These are phyloP conservation scores for Phytophthora sojae DNA, from an alignment of 352 stramenopile species.

Conservation along the genomic window DNA sequence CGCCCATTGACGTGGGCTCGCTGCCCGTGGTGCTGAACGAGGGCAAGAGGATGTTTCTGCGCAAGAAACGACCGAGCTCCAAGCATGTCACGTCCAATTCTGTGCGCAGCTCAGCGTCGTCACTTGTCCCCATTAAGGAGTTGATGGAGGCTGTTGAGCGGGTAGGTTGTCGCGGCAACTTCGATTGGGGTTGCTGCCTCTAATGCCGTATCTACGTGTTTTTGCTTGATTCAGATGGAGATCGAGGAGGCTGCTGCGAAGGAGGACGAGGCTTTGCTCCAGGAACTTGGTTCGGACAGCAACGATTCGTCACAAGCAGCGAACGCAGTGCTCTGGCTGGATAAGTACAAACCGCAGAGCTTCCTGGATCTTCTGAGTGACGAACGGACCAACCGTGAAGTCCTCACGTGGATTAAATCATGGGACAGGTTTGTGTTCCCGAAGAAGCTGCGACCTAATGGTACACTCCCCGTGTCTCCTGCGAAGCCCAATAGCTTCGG, in stretches of 20 bases:
- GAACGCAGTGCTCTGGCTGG: slow-evolving; percentile 91
- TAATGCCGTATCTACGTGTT: slow-evolving; percentile 16
- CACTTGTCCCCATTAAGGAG: slow-evolving; percentile 59
- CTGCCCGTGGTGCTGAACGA: slow-evolving; percentile 62
- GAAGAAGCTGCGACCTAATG: slow-evolving; percentile 51
- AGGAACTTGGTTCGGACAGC: slow-evolving; percentile 8
- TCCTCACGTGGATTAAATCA: slow-evolving; percentile 94
- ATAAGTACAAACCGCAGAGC: slow-evolving; percentile 96
- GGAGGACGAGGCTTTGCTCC: slow-evolving; percentile 29
- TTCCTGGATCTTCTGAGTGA: slow-evolving; percentile 97
- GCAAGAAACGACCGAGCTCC: slow-evolving; percentile 59
- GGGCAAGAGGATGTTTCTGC: slow-evolving; percentile 67
- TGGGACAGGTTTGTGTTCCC: slow-evolving; percentile 98
- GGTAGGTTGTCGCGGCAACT: slow-evolving; percentile 25
- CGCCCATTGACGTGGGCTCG: slow-evolving; percentile 69
- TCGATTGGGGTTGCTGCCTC: not conserved
- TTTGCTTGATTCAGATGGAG: slow-evolving; percentile 51
- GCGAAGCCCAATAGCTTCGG: slow-evolving; percentile 15
- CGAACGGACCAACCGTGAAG: slow-evolving; percentile 96
- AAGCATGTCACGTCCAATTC: slow-evolving; percentile 11
- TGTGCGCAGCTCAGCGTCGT: slow-evolving; percentile 27
- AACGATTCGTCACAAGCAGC: not conserved
- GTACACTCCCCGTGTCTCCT: slow-evolving; percentile 16
- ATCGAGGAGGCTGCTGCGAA: slow-evolving; percentile 66
- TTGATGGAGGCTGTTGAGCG: slow-evolving; percentile 68